A percentile compares a stretch with the other conserved stretches of the same genome.
Conservation (phyloP, 306 rosid species). For the Luffa acutangula region DNA sequence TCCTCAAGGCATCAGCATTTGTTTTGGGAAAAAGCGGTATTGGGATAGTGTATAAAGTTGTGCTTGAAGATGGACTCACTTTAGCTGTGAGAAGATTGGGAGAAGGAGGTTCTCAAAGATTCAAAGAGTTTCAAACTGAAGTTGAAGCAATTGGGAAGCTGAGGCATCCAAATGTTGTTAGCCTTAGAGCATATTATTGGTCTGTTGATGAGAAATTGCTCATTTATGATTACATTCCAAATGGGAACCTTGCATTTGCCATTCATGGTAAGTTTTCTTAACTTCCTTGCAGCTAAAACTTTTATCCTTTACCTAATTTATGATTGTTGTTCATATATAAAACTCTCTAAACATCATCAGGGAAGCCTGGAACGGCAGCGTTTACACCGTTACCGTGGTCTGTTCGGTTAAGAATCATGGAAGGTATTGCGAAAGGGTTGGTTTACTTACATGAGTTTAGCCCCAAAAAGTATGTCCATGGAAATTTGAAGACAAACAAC, state of each 20-base stretch:
- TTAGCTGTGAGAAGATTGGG: slow-evolving; percentile 94
- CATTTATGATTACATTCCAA: slow-evolving; percentile 77
- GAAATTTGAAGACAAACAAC: slow-evolving; percentile 79
- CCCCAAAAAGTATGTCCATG: slow-evolving; percentile 95
- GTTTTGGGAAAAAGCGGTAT: slow-evolving; percentile 92
- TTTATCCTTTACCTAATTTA: slow-evolving; percentile 13
- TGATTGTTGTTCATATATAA: slow-evolving; percentile 13
- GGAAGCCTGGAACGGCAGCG: slow-evolving; percentile 53
- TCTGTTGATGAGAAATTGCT: slow-evolving; percentile 98
- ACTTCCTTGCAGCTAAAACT: not conserved
- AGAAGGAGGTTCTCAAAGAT: slow-evolving; percentile 98
- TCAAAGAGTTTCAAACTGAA: slow-evolving; percentile 93
- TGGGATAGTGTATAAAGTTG: slow-evolving; percentile 95
- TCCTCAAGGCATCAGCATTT: slow-evolving; percentile 97
- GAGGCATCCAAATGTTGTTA: slow-evolving; percentile 76
- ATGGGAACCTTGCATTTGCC: slow-evolving; percentile 82
- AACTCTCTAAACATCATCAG: slow-evolving; percentile 23
- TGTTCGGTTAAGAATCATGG: slow-evolving; percentile 55
- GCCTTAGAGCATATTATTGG: slow-evolving; percentile 90
- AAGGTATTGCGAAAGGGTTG: slow-evolving; percentile 78
- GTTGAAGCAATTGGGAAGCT: slow-evolving; percentile 95
- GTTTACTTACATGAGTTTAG: slow-evolving; percentile 82
- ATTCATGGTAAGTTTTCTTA: slow-evolving; percentile 53
- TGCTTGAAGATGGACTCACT: slow-evolving; percentile 82
- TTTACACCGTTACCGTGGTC: slow-evolving; percentile 64